Base-by-base conservation (phyloP, 768 basidiomycete species). In the Xerocomus spinulosus region DNA sequence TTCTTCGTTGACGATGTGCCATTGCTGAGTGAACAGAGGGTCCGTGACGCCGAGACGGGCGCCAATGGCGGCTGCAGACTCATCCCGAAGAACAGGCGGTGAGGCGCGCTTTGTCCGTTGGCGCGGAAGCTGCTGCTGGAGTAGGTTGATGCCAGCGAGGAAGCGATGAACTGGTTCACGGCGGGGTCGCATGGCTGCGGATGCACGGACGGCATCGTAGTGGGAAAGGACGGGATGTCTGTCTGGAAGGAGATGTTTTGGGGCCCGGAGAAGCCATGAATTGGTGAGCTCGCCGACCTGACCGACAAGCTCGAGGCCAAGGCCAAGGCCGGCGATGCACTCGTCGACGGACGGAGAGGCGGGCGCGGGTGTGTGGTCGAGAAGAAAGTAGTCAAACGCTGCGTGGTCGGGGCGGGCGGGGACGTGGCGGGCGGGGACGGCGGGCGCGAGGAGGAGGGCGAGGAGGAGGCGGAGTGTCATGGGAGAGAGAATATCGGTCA, bases 1-100 rank as follows among this genome's bases (percentile, higher is more conserved):
- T 28, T 89, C 78, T 50, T 87, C 82, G 69, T 99, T 98, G 51
- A 96, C 79, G 20, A 97, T 73, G 71, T 97, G 95, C 96, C 96
- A 98, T 73, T 98, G 95, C 49, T 79, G 67, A 14, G 74, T 62
- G 63, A 96, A 92, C 50, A 85, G 72, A 0, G 95, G 95, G 62
- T 98, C 95, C 21, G 71, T 57, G 50, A 99, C 83, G 17, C 74
- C 78, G 32, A 95, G 74, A 10, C 75, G 73, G 30, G 76, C 64
- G 9, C 81, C 84, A 30, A 85, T 71, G 7, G 66, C 74, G 35
- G 73, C 63, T 14, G 82, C 56, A 1, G 54, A 67, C 5, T 66
- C 54, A 1, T 69, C 55, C 0, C 73, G 74, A 14, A 54, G 61
- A 34, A 77, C 56, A 13, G 81, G 75, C 20, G 85, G 85, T 18